These are phyloP conservation scores for Diplodia intermedia DNA, from an alignment of 2,329 filamentous ascomycete species.

Conservation along the genomic window DNA sequence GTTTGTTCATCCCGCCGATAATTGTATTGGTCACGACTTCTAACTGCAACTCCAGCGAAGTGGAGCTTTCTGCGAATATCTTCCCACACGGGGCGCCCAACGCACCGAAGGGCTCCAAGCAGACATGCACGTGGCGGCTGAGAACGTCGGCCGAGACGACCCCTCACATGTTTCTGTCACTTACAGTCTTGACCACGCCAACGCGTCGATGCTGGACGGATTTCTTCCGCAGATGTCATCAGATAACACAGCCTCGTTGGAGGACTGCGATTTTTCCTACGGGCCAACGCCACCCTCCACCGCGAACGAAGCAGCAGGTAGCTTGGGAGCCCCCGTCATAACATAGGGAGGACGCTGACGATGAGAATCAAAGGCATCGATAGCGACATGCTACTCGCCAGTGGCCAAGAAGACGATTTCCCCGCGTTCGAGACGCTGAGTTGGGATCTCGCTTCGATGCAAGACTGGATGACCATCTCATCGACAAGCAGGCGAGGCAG, in stretches of 20 bases:
- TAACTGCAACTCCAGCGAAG: not conserved
- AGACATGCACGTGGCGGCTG: not conserved
- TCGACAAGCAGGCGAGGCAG: not conserved
- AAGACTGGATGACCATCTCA: not conserved
- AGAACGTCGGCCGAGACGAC: not conserved
- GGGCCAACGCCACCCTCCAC: not conserved
- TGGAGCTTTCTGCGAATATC: not conserved
- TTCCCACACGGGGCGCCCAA: not conserved
- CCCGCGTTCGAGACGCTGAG: not conserved
- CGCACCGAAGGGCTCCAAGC: not conserved
- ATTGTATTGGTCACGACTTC: not conserved
- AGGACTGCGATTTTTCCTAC: not conserved
- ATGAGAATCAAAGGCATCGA: not conserved
- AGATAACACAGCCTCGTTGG: not conserved
- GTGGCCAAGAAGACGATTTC: not conserved
- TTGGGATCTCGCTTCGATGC: not conserved
- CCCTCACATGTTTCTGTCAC: not conserved
- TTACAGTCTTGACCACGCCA: not conserved
- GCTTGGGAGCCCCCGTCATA: too few species aligned
- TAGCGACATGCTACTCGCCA: not conserved
- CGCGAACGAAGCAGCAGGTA: not conserved
- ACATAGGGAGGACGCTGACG: not conserved
- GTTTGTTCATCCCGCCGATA: not conserved
- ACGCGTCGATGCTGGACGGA: not conserved
- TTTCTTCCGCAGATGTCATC: not conserved